Conservation (phyloP, 2,329 filamentous ascomycete species). For the Myriangium duriaei region DNA sequence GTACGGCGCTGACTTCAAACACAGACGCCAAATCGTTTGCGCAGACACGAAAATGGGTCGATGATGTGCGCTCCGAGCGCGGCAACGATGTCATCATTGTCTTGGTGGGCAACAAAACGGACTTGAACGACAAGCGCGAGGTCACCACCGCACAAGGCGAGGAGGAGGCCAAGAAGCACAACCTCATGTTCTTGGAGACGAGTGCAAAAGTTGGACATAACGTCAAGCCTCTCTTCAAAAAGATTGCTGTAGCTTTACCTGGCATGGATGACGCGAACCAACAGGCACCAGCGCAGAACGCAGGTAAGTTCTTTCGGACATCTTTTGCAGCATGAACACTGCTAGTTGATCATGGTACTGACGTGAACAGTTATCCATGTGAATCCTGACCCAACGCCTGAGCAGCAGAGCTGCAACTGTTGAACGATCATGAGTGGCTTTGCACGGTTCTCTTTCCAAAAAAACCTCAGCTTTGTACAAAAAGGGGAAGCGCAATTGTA, state of each 20-base stretch:
- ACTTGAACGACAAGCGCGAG: constrained; percentile 95
- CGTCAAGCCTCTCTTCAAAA: constrained; percentile 92
- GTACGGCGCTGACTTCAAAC: too few relatives aligned
- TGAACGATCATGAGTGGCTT: constrained; percentile 5
- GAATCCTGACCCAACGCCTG: constrained; percentile 12
- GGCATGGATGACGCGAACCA: constrained; percentile 91
- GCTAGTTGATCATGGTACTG: too few relatives aligned
- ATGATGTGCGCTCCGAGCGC: constrained; percentile 90
- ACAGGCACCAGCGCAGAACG: constrained; percentile 69
- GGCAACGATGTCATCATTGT: constrained; percentile 99
- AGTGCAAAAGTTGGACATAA: constrained; percentile 97
- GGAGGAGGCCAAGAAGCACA: constrained; percentile 95
- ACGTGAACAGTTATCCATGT: constrained; percentile 12
- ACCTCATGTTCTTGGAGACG: constrained; percentile 97
- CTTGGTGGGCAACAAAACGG: constrained; percentile 96
- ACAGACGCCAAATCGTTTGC: constrained; percentile 88
- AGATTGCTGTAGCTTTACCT: constrained; percentile 93
- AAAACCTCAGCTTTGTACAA: neutral
- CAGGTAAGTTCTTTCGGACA: constrained; percentile 24
- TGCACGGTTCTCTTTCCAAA: neutral
- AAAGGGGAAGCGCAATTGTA: neutral
- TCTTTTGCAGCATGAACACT: too few relatives aligned
- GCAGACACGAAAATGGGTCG: constrained; percentile 98
- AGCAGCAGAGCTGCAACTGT: constrained; percentile 12
- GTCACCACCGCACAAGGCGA: constrained; percentile 94